These are phyloP conservation scores for Brettanomyces bruxellensis DNA, from an alignment of 805 yeast species.

Conservation along the genomic window DNA sequence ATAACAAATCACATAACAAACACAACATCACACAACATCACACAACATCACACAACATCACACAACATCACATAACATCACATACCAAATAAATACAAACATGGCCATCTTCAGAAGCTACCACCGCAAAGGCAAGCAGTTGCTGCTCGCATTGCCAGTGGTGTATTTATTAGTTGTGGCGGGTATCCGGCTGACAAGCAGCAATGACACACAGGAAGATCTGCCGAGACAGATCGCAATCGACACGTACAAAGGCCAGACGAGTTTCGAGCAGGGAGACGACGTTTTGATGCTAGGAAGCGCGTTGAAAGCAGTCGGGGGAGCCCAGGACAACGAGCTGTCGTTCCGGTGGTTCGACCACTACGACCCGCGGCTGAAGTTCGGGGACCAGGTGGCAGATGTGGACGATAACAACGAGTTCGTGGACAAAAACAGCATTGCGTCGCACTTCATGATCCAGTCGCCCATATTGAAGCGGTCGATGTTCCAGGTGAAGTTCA, in stretches of 20 bases:
- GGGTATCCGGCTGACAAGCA: not conserved
- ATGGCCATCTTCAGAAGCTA: not conserved
- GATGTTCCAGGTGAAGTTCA: not conserved
- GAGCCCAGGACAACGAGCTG: slow-evolving; percentile 1
- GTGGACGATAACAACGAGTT: not conserved
- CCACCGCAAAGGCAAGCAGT: not conserved
- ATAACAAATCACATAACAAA: too few relatives aligned
- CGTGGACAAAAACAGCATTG: not conserved
- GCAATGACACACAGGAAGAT: not conserved
- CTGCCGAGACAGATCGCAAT: not conserved
- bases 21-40: too few relatives aligned
- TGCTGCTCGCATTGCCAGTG: not conserved
- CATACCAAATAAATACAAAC: too few relatives aligned
- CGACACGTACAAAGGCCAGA: not conserved
- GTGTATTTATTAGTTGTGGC: not conserved
- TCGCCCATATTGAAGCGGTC: not conserved
- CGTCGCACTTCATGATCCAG: not conserved
- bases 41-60: too few relatives aligned
- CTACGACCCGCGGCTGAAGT: not conserved
- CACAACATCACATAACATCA: too few relatives aligned
- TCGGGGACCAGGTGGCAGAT: not conserved
- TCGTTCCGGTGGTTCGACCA: slow-evolving; percentile 1
- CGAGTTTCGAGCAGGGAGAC: slow-evolving; percentile 1
- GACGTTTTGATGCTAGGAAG: not conserved
- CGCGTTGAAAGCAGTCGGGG: not conserved